Evolutionary conservation across 202 grass and related monocot species (phyloP).

Genomic region (Musa balbisiana): DNA sequence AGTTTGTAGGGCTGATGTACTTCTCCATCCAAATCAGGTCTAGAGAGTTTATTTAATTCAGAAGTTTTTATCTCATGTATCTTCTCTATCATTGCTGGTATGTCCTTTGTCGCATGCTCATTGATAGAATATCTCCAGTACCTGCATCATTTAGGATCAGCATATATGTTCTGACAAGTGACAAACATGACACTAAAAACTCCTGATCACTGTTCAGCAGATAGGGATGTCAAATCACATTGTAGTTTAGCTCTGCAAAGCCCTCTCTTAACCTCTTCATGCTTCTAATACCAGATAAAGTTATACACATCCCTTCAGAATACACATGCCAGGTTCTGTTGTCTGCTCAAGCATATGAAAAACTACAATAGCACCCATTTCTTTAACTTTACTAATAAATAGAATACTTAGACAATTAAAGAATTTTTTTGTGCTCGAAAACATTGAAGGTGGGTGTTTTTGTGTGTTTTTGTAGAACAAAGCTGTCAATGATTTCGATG

Average conservation of each 20-base stretch:
- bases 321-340: neutral
- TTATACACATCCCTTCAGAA: neutral
- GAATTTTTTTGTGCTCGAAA: neutral
- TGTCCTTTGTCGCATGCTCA: constrained; percentile 84
- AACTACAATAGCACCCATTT: too few relatives aligned
- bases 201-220: neutral
- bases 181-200: constrained; percentile 13
- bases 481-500: neutral
- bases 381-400: neutral
- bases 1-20: constrained; percentile 63
- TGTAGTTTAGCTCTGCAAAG: neutral
- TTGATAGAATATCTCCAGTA: constrained; percentile 99
- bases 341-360: neutral
- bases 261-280: neutral
- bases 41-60: constrained; percentile 40
- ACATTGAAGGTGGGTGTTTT: neutral
- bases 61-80: constrained; percentile 90
- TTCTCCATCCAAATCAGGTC: constrained; percentile 22
- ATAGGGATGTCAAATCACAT: neutral
- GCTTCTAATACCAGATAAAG: neutral
- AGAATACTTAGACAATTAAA: neutral
- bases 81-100: constrained; percentile 82
- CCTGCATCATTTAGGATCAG: constrained; percentile 25
- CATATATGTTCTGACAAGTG: neutral
- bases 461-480: neutral